Evolutionary conservation across 805 yeast species (phyloP), one percentile per base, ranked within the genome.

Genomic region (Jamesozyma jinghongensis): DNA sequence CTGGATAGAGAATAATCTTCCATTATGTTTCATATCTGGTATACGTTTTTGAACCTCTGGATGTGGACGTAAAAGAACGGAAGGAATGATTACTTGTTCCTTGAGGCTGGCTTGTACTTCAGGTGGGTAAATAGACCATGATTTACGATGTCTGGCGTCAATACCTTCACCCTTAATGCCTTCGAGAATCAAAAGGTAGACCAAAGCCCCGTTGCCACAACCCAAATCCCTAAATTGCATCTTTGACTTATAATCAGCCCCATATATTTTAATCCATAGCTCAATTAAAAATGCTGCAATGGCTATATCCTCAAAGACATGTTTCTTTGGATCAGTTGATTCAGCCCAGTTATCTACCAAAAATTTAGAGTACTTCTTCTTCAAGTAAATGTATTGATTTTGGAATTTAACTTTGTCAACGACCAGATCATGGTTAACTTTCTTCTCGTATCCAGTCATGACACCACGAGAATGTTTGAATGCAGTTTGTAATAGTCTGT

Each of bases 241-340:
- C 27, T 56, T 59, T 18, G 48, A 51, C 26, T 56, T 50, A 38
- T 63, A 69, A 27, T 59, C 49, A 10, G 54, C 48, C 18, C 63
- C 62, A 48, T 72, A 73, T 34, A 73, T 69, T 35, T 70, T 66
- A 6, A 62, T 62, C 97, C 97, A 90, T 28, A 85, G 69, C 62
- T 85, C 95, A 20, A 90, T 84, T 45, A 90, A 67, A 51, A 90
- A 90, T 0, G 97, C 95, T 1, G 97, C 97, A 50, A 90, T 88
- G 3, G 95, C 94, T 40, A 90, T 74, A 59, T 90, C 97, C 66
- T 90, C 97, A 65, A 88, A 90, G 0, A 90, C 97, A 63, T 90
- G 97, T 59, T 90, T 90, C 51, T 81, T 75, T 3, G 97, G 97
- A 61, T 90, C 97, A 2, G 97, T 90, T 25, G 81, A 78, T 62